Conservation (phyloP, 495 filamentous ascomycete species). For the Penicillium diatomitis region DNA sequence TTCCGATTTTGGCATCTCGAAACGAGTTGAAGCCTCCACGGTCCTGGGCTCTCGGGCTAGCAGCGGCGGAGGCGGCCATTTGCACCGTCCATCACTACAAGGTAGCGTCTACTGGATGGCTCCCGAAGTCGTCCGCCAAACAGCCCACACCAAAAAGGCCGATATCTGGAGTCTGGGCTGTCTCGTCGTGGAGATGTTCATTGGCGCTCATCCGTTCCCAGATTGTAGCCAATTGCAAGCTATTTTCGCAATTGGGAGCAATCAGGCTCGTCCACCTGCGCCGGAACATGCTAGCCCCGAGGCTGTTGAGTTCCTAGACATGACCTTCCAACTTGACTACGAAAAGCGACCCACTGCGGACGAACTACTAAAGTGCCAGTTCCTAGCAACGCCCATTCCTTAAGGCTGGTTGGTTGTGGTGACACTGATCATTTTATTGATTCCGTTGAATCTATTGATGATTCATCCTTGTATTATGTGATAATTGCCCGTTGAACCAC, state of each 20-base stretch:
- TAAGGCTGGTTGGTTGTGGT: background rate
- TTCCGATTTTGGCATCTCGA: conserved; percentile 97
- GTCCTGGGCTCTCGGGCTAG: conserved; percentile 48
- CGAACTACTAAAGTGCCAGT: conserved; percentile 73
- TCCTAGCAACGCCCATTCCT: conserved; percentile 56
- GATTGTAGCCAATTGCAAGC: conserved; percentile 96
- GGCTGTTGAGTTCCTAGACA: conserved; percentile 72
- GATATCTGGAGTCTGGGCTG: conserved; percentile 99
- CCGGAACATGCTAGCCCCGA: conserved; percentile 79
- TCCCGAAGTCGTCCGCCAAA: conserved; percentile 95
- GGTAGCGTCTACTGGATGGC: conserved; percentile 99
- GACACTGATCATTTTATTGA: background rate
- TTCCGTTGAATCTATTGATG: conserved; percentile 9
- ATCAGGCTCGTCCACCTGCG: conserved; percentile 79
- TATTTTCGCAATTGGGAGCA: conserved; percentile 94
- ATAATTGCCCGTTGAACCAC: too few relatives aligned
- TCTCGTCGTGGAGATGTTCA: conserved; percentile 98
- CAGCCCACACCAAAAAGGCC: conserved; percentile 96
- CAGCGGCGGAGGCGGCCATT: conserved; percentile 45
- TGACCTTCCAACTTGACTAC: conserved; percentile 93
- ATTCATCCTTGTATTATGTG: conserved; percentile 7
- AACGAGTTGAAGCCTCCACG: conserved; percentile 80
- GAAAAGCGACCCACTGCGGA: conserved; percentile 85
- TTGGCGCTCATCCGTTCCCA: conserved; percentile 89
- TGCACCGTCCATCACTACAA: conserved; percentile 84